Evolutionary conservation across 768 basidiomycete genomes (phyloP).

Genomic region (Lactifluus rugatus): DNA sequence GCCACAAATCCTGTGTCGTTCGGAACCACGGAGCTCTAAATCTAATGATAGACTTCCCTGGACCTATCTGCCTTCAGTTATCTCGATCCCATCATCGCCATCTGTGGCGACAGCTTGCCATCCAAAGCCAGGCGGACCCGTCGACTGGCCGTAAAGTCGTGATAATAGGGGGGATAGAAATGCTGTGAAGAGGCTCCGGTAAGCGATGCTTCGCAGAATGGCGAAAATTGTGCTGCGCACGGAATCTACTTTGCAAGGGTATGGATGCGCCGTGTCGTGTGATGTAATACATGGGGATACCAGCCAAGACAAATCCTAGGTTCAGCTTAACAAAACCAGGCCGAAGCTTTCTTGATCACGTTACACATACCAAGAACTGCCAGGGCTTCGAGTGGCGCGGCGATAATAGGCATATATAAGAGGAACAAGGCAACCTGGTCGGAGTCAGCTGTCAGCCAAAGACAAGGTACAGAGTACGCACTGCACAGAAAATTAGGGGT

Average conservation of each 20-base stretch:
- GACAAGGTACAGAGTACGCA: constrained; percentile 30
- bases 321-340: not conserved
- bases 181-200: constrained; percentile 25
- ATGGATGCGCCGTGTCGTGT: constrained; percentile 43
- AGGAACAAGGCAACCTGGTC: constrained; percentile 77
- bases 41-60: not conserved
- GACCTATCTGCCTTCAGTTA: constrained; percentile 33
- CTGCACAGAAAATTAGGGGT: constrained; percentile 81
- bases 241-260: constrained; percentile 28
- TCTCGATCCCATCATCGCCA: constrained; percentile 60
- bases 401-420: constrained; percentile 88
- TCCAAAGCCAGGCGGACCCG: constrained; percentile 40
- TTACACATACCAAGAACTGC: constrained; percentile 66
- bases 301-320: constrained; percentile 66
- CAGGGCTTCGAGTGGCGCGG: constrained; percentile 80
- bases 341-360: constrained; percentile 1
- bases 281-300: constrained; percentile 75
- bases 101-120: constrained; percentile 74
- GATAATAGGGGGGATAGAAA: constrained; percentile 35
- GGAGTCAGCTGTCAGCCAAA: not conserved
- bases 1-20: not conserved
- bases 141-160: constrained; percentile 42
- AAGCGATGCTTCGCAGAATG: constrained; percentile 4
- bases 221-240: constrained; percentile 9
- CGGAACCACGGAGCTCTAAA: not conserved